Evolutionary conservation across 2,329 filamentous ascomycete species (phyloP).

Genomic region (Calonectria naviculata): DNA sequence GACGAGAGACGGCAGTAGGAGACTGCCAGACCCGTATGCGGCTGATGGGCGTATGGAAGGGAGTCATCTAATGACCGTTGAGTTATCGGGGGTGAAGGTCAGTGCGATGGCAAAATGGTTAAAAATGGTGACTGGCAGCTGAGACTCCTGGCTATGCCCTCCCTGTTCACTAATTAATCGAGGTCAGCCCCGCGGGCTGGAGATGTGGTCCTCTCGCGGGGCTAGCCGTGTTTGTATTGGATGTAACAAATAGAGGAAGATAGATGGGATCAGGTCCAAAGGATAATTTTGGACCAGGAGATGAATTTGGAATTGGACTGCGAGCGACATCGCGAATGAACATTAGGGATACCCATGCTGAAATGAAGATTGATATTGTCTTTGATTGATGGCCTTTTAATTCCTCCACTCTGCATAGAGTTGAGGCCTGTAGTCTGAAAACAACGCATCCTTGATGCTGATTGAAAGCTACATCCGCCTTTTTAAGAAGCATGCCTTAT

Average conservation of each 20-base stretch:
- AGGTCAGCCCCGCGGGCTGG: background rate
- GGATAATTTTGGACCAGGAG: background rate
- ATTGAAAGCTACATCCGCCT: no score
- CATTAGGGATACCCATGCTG: conserved; percentile 25
- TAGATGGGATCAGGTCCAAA: conserved; percentile 22
- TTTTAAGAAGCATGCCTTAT: no score
- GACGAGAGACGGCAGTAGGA: conserved; percentile 44
- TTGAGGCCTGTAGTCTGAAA: background rate
- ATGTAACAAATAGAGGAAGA: conserved; percentile 35
- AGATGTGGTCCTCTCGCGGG: background rate
- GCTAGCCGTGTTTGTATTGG: conserved; percentile 8
- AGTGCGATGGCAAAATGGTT: background rate
- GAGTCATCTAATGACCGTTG: background rate
- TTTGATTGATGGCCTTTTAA: background rate
- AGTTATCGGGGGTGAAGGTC: background rate
- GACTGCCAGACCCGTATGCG: conserved; percentile 19
- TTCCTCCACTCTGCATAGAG: background rate
- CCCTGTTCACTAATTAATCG: conserved; percentile 4
- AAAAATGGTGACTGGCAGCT: background rate
- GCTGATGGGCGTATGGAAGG: background rate
- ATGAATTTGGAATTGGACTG: conserved; percentile 18
- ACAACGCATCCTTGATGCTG: background rate
- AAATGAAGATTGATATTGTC: conserved; percentile 25
- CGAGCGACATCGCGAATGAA: conserved; percentile 32
- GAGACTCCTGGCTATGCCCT: background rate